A percentile compares a stretch with the other conserved stretches of the same genome.
Conservation (phyloP, 495 filamentous ascomycete species). For the Penicillium atrosanguineum region DNA sequence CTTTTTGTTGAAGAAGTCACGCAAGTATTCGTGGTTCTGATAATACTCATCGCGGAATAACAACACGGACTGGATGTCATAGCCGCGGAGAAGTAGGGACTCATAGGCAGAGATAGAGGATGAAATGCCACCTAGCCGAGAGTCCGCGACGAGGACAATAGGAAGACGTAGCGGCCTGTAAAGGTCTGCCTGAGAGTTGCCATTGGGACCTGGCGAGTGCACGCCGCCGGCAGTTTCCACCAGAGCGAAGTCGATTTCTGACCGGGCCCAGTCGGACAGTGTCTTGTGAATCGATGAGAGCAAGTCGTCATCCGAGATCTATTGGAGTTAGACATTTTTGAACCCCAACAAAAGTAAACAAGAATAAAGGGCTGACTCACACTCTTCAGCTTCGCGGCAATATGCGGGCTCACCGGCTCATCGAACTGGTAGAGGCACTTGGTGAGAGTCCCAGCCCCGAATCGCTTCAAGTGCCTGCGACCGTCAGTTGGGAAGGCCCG, state of each 20-base stretch:
- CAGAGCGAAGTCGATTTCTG: constrained; percentile 46
- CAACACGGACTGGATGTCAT: constrained; percentile 65
- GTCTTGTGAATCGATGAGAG: constrained; percentile 46
- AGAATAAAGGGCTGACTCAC: constrained; percentile 9
- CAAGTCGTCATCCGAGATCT: constrained; percentile 50
- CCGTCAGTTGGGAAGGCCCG: neutral
- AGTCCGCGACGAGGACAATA: constrained; percentile 69
- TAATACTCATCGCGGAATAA: constrained; percentile 62
- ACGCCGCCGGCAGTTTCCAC: constrained; percentile 78
- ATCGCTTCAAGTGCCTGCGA: constrained; percentile 55
- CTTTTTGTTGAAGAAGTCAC: constrained; percentile 57
- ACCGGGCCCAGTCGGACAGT: constrained; percentile 40
- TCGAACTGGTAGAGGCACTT: constrained; percentile 66
- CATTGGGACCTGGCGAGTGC: constrained; percentile 69
- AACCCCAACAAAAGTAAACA: no score
- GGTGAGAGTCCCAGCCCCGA: constrained; percentile 50
- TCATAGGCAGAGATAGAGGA: constrained; percentile 73
- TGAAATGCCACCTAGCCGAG: constrained; percentile 70
- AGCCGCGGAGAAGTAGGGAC: constrained; percentile 67
- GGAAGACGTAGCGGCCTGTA: constrained; percentile 69
- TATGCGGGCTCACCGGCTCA: constrained; percentile 70
- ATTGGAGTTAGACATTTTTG: constrained; percentile 5
- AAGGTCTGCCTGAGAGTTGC: constrained; percentile 71
- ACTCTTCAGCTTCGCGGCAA: constrained; percentile 52
- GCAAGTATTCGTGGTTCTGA: constrained; percentile 62